Evolutionary conservation across 2,329 filamentous ascomycete species (phyloP).

Genomic region (Curvularia sp.): DNA sequence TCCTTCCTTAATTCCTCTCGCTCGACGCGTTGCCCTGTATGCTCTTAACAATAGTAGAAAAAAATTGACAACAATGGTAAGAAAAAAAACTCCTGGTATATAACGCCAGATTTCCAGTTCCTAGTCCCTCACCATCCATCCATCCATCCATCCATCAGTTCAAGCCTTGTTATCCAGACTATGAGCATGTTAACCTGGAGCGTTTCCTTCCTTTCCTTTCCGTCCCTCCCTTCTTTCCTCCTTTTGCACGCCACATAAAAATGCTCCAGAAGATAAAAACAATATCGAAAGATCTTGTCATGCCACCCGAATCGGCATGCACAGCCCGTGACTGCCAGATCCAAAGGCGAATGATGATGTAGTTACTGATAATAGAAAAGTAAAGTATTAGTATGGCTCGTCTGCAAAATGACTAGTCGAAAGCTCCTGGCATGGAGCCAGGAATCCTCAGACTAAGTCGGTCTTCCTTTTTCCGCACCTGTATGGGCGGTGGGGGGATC

Average conservation of each 20-base stretch:
- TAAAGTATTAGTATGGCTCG: conserved; percentile 1
- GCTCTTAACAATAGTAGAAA: background rate
- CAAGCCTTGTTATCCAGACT: background rate
- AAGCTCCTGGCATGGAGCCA: conserved; percentile 30
- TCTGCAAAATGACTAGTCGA: conserved; percentile 10
- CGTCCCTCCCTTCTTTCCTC: background rate
- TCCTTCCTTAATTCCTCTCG: background rate
- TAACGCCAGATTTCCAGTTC: background rate
- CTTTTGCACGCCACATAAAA: background rate
- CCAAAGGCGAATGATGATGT: background rate
- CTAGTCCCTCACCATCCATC: background rate
- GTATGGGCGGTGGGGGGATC: conserved; percentile 29
- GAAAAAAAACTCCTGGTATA: conserved; percentile 9
- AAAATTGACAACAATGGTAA: background rate
- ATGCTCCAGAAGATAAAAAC: background rate
- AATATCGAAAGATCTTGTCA: background rate
- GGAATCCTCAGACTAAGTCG: conserved; percentile 47
- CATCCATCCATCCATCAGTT: background rate
- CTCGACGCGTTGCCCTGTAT: background rate
- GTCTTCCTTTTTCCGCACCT: conserved; percentile 42
- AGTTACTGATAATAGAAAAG: background rate
- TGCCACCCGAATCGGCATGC: background rate
- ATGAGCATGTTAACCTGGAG: background rate
- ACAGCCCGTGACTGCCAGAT: background rate
- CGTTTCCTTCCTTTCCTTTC: background rate